Percentiles rank a stretch among this genome's conserved stretches.
Conservation (phyloP, 176 grass and related monocot genomes). For the Carex cristatella region DNA sequence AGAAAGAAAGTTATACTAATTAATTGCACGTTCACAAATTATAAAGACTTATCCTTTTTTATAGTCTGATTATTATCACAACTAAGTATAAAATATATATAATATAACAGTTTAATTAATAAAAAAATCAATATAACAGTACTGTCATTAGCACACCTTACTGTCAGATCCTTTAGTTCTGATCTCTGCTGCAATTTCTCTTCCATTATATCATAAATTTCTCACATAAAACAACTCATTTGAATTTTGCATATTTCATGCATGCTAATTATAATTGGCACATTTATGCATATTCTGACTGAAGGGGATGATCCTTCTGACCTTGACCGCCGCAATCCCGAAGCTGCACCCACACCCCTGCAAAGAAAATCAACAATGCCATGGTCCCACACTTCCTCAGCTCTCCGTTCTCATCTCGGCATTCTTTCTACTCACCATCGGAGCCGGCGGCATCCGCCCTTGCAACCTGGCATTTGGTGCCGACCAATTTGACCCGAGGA, state of each 20-base stretch:
- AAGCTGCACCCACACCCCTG: constrained; percentile 23
- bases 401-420: constrained; percentile 32
- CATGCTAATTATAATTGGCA: not conserved
- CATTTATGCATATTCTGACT: not conserved
- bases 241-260: not conserved
- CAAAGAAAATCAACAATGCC: not conserved
- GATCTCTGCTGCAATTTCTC: not conserved
- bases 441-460: constrained; percentile 68
- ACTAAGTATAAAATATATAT: not conserved
- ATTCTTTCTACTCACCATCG: constrained; percentile 38
- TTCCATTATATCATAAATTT: not conserved
- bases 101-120: not conserved
- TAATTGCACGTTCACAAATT: not conserved
- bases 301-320: constrained; percentile 72
- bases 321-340: constrained; percentile 50
- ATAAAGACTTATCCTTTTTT: not conserved
- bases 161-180: not conserved
- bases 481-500: constrained; percentile 61
- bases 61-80: not conserved
- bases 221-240: not conserved
- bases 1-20: not conserved
- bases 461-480: constrained; percentile 81
- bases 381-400: constrained; percentile 23
- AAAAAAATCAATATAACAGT: not conserved
- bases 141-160: not conserved